Base-by-base conservation (phyloP, 202 grass and related monocot species). In the Setaria viridis region DNA sequence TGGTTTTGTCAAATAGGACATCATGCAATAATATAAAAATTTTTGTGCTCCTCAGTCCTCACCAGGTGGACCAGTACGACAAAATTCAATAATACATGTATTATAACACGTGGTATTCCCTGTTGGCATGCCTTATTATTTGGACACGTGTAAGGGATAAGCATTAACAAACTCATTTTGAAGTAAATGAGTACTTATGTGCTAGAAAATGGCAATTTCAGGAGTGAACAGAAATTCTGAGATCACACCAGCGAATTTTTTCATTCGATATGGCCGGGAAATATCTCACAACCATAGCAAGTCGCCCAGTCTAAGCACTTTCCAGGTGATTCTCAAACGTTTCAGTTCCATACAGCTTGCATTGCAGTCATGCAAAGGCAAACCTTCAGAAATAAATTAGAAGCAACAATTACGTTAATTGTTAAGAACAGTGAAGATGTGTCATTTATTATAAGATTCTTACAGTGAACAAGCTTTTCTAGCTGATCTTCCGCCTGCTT, bases 401-500 rank as follows among this genome's bases (percentile, higher is more conserved):
- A 41, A 41, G 39, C 39, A 41, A 41, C 39, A 41, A 41, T 41
- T 41, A 41, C 39, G 39, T 41, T 41, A 41, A 41, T 6, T 41
- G 47, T 53, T 41, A 76, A 57, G 74, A 63, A 63, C 57, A 63
- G 11, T 63, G 60, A 63, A 14, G 60, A 63, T 63, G 29, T 33
- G 30, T 9, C 3, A 4, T 62, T 29, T 29, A 62, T 30, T 7
- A 21, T 5, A 62, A 12, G 59, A 62, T 62, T 25, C 9, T 30
- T 62, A 12, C 25, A 30, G 25, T 12, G 30, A 30, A 10, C 60
- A 63, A 17, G 12, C 13, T 35, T 65, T 17, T 39, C 0, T 39
- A 1, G 33, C 15, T 67, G 33, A 67, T 67, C 64, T 67, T 39
- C 34, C 2, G 4, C 60, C 29, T 39, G 15, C 2, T 35, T 37